Evolutionary conservation across 2,329 filamentous ascomycete genomes (phyloP), one percentile per base, ranked within the genome.

Genomic region (Scytalidium lignicola): DNA sequence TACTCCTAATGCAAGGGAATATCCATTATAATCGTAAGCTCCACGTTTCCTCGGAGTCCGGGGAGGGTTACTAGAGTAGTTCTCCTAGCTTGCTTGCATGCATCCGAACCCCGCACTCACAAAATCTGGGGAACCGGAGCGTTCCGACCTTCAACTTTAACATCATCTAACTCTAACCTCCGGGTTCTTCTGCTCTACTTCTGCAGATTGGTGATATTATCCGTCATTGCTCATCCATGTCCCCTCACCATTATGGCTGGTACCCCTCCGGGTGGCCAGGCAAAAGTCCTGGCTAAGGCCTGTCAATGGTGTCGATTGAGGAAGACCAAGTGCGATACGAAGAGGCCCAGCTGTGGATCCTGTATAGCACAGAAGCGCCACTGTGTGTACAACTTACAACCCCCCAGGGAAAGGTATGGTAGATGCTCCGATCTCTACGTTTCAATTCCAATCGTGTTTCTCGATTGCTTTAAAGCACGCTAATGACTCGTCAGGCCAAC

Each of bases 201-300:
- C 32, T 37, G 32, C 15, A 28, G 12, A 13, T 8, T 37, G 7
- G 32, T n/a, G n/a, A 37, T 37, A 37, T 5, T n/a, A 9, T 37
- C 15, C 26, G 6, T 13, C n/a, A 5, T 37, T 37, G 32, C 15
- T n/a, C 15, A 37, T n/a, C 32, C 32, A 37, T 37, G 32, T 37
- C 4, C 15, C 7, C 15, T 9, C 5, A 21, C 23, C 41, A 21
- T 17, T 18, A 43, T 43, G 41, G 41, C 15, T 22, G 41, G 41
- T 43, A 21, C 20, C 41, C 41, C 41, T 12, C 9, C 18, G 20
- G 41, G 20, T 26, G 9, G 28, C 21, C 43, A 26, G 46, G 22
- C 46, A n/a, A 48, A 48, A 22, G 29, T 48, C 9, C 20, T 43
- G 18, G 46, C 46, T 22, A 43, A 42, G 42, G 32, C 32, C n/a